Percentiles rank a stretch among this genome's conserved stretches.
Conservation (phyloP, 768 basidiomycete species). For the Boletus bicolor region DNA sequence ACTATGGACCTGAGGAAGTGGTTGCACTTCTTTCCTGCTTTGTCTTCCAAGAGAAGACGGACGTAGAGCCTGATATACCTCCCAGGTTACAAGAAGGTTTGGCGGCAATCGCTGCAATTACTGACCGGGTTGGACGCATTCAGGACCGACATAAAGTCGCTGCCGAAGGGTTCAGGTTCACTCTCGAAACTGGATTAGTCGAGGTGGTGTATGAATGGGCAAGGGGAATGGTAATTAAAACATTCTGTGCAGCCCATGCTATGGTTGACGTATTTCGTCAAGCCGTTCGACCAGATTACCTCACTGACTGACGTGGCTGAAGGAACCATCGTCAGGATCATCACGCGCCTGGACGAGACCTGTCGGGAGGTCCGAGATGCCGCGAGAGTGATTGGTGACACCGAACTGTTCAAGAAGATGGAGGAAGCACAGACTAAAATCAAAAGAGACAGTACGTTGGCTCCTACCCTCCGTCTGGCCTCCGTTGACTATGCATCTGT, state of each 20-base stretch:
- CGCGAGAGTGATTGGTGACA: constrained; percentile 95
- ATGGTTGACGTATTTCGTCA: constrained; percentile 1
- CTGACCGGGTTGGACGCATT: constrained; percentile 72
- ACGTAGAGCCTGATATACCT: constrained; percentile 79
- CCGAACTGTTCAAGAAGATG: constrained; percentile 96
- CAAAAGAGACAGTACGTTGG: constrained; percentile 86
- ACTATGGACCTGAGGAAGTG: constrained; percentile 92
- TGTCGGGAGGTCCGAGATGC: constrained; percentile 97
- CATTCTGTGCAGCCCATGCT: neutral
- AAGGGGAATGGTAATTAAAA: constrained; percentile 84
- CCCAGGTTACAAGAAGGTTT: constrained; percentile 78
- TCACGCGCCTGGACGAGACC: constrained; percentile 94
- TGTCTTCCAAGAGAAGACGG: constrained; percentile 98
- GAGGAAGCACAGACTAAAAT: constrained; percentile 92
- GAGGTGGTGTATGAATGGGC: constrained; percentile 99
- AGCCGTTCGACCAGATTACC: constrained; percentile 97
- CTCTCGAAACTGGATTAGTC: constrained; percentile 85
- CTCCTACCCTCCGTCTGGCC: neutral
- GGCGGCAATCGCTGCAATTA: constrained; percentile 72
- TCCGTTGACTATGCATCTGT: constrained; percentile 6
- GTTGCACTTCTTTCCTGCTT: constrained; percentile 95
- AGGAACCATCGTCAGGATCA: constrained; percentile 94
- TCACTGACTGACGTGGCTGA: constrained; percentile 91
- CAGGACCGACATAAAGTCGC: constrained; percentile 80
- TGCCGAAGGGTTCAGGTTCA: constrained; percentile 72